A percentile compares a stretch with the other conserved stretches of the same genome.
Conservation (phyloP, 345 rosid genomes). For the Kandelia obovata region DNA sequence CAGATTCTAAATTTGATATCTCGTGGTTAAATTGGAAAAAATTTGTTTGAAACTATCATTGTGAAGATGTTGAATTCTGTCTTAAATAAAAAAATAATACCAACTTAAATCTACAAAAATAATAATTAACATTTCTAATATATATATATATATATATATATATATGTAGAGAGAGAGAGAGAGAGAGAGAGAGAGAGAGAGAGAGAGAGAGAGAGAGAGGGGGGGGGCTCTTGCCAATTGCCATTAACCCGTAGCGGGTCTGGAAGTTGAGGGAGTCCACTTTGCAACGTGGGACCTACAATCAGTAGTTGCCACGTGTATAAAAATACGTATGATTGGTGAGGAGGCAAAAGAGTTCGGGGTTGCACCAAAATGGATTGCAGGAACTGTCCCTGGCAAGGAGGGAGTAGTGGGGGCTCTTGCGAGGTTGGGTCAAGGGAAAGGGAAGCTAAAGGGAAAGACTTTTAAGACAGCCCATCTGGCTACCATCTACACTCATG, state of each 20-base stretch:
- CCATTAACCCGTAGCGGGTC: conserved; percentile 16
- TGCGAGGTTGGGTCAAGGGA: conserved; percentile 12
- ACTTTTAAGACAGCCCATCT: conserved; percentile 45
- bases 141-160: no score
- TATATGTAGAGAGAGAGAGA: no score
- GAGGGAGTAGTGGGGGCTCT: conserved; percentile 3
- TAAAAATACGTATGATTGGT: neutral
- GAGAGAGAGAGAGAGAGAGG: no score
- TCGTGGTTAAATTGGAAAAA: no score
- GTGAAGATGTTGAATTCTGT: no score
- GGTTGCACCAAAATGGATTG: conserved; percentile 7
- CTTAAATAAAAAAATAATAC: no score
- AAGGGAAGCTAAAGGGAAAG: conserved; percentile 13
- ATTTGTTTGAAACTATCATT: no score
- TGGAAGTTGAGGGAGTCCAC: conserved; percentile 17
- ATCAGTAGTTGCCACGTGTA: conserved; percentile 19
- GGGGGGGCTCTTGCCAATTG: neutral
- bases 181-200: no score
- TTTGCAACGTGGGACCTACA: conserved; percentile 15
- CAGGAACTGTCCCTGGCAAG: conserved; percentile 1
- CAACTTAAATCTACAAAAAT: no score
- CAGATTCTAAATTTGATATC: no score
- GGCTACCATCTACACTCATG: conserved; percentile 44
- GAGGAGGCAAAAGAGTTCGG: conserved; percentile 10
- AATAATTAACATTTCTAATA: no score